Evolutionary conservation across 768 basidiomycete species (phyloP), one percentile per base, ranked within the genome.

Genomic region (Boletus subcaerulescens): DNA sequence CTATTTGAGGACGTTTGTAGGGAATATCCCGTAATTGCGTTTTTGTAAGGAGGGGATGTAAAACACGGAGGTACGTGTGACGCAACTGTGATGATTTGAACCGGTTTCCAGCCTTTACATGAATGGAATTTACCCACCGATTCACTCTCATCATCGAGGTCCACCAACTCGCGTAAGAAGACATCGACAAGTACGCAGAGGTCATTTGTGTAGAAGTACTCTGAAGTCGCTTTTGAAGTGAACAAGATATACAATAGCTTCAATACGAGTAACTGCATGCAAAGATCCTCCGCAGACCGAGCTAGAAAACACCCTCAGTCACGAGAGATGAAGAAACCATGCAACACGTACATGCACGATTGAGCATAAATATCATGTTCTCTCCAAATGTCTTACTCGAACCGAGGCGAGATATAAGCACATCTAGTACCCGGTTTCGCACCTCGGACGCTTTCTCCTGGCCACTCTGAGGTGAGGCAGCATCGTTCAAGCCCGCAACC

Each of bases 311-410:
- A 43, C 31, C 5, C 41, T 64, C 49, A 62, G 56, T n/a, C 4
- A 24, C 5, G 39, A 43, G 45, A 52, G 11, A 54, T 35, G 43
- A 32, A 48, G 10, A n/a, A 17, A 6, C 8, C 17, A 51, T n/a
- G 36, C 17, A 35, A 36, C 13, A 78, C 90, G 63, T 65, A 95
- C 94, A 81, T 43, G 95, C 90, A 55, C 97, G 86, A 65, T 99
- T 98, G 43, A 99, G 76, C 90, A 99, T 99, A 71, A 98, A 99
- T 53, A 99, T 98, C 80, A 99, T 83, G 68, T 98, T 99, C 74
- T 94, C 95, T 4, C 95, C 94, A 65, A 99, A 97, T 1, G 97
- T 97, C 76, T 91, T 91, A 71, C 86, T 91, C n/a, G 83, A 84
- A 4, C 89, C 86, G 26, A 91, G 72, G 18, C 94, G 84, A n/a